Conservation (phyloP, 2,329 filamentous ascomycete species). For the Mollisiaceae sp. region DNA sequence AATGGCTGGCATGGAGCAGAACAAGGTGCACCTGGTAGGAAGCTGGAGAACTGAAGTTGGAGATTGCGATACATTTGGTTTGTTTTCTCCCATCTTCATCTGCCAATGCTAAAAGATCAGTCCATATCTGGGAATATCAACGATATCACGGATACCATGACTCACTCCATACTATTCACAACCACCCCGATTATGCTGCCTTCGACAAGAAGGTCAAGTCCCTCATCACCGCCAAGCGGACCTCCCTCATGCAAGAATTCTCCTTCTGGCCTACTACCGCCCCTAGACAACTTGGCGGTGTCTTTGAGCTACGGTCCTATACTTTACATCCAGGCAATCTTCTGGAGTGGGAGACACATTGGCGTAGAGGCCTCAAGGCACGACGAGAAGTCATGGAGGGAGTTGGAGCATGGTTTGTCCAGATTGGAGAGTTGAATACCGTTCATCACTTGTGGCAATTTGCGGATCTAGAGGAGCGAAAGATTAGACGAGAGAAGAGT, state of each 20-base stretch:
- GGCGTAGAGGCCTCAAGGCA: constrained; percentile 89
- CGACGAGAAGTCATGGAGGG: constrained; percentile 98
- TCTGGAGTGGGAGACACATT: constrained; percentile 98
- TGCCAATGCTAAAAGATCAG: constrained; percentile 59
- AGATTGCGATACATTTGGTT: constrained; percentile 96
- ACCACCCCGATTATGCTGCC: constrained; percentile 80
- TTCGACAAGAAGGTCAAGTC: constrained; percentile 85
- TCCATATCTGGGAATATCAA: constrained; percentile 99
- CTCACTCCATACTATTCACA: constrained; percentile 83
- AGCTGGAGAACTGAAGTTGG: constrained; percentile 99
- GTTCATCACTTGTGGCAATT: constrained; percentile 99
- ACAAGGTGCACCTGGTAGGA: constrained; percentile 94
- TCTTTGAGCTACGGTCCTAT: constrained; percentile 97
- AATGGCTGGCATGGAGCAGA: constrained; percentile 82
- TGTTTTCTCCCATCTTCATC: constrained; percentile 40
- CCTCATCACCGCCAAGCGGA: constrained; percentile 84
- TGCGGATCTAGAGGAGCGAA: constrained; percentile 92
- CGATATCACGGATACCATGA: constrained; percentile 95
- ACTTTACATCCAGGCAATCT: constrained; percentile 94
- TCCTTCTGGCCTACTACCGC: constrained; percentile 98
- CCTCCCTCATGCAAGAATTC: constrained; percentile 98
- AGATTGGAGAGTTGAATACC: constrained; percentile 96
- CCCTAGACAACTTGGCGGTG: constrained; percentile 84
- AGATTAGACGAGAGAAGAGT: constrained; percentile 87
- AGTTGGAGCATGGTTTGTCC: constrained; percentile 97